Evolutionary conservation across 2,329 filamentous ascomycete species (phyloP).

Genomic region (Monascus ruber): DNA sequence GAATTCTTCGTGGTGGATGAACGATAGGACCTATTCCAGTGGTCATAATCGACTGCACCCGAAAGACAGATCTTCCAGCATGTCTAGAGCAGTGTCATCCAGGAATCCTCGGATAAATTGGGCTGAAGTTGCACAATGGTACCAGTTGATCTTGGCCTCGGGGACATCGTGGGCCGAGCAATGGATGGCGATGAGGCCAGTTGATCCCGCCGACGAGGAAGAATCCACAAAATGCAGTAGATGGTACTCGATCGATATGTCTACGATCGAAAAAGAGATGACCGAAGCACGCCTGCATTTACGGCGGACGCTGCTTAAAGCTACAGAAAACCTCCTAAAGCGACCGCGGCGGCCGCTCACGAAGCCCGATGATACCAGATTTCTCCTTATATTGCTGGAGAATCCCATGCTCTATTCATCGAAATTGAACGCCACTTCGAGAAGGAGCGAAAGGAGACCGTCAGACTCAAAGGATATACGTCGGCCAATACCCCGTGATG

Average conservation of each 20-base stretch:
- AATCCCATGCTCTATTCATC: constrained; percentile 62
- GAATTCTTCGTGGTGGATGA: constrained; percentile 75
- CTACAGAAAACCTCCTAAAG: constrained; percentile 67
- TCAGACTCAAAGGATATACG: constrained; percentile 15
- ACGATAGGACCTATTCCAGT: constrained; percentile 36
- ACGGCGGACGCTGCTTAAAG: constrained; percentile 61
- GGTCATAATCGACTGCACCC: constrained; percentile 17
- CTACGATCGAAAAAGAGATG: constrained; percentile 42
- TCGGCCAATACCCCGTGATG: constrained; percentile 9
- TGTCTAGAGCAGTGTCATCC: constrained; percentile 36
- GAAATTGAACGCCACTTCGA: constrained; percentile 7
- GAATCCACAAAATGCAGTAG: constrained; percentile 11
- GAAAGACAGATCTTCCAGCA: constrained; percentile 21
- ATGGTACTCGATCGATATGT: constrained; percentile 33
- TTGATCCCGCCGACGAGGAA: constrained; percentile 15
- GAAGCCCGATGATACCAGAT: constrained; percentile 60
- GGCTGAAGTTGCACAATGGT: constrained; percentile 62
- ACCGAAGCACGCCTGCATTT: constrained; percentile 56
- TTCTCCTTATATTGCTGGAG: constrained; percentile 63
- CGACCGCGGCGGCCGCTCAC: constrained; percentile 60
- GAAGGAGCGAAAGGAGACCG: constrained; percentile 16
- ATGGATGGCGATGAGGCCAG: constrained; percentile 43
- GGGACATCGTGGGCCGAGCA: constrained; percentile 54
- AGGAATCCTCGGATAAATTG: constrained; percentile 65
- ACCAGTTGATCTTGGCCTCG: constrained; percentile 55